Base-by-base conservation (phyloP, 495 filamentous ascomycete species). In the Aspergillus leporis region DNA sequence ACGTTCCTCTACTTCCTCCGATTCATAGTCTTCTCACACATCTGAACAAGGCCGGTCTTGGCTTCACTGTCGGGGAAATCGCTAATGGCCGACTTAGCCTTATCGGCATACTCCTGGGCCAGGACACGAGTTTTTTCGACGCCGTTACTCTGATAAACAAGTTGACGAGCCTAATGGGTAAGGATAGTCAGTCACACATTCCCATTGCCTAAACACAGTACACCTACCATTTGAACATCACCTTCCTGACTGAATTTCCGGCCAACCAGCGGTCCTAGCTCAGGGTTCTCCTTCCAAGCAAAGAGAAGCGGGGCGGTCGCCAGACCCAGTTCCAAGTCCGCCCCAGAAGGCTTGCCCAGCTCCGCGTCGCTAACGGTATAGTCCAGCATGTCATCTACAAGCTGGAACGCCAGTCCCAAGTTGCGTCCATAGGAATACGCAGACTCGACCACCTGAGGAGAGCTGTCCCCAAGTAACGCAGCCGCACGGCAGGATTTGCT, bases 301-400 rank as follows among this genome's bases (percentile, higher is more conserved):
- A 97, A 98, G 38, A 98, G 76, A 51, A 98, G 74, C 9, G 94
- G 94, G 5, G 94, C 94, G n/a, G 94, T 98, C 8, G 95, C 94
- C 52, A 98, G 80, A 8, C 94, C 94, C 21, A 98, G 81, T 71
- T 97, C 91, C 56, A 98, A 72, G 74, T 98, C 94, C 16, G 95
- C 95, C 28, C 93, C 95, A 8, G 92, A 90, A 0, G 95, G 93
- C 70, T 98, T 98, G 49, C 94, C 94, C 31, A 98, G 78, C 70
- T 97, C 91, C 30, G 84, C 82, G 40, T 82, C 90, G 25, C 81
- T 90, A 47, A 92, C 83, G 0, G 94, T 97, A 70, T 97, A 98
- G 76, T 98, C 94, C 64, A 98, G 80, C 89, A 98, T 90, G 70
- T 98, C 94, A 64, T 98, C 94, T 12, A 98, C 93, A n/a, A 98